Evolutionary conservation across 2,329 filamentous ascomycete genomes (phyloP), one percentile per base, ranked within the genome.

Genomic region (Sporothrix pseudoabietina): DNA sequence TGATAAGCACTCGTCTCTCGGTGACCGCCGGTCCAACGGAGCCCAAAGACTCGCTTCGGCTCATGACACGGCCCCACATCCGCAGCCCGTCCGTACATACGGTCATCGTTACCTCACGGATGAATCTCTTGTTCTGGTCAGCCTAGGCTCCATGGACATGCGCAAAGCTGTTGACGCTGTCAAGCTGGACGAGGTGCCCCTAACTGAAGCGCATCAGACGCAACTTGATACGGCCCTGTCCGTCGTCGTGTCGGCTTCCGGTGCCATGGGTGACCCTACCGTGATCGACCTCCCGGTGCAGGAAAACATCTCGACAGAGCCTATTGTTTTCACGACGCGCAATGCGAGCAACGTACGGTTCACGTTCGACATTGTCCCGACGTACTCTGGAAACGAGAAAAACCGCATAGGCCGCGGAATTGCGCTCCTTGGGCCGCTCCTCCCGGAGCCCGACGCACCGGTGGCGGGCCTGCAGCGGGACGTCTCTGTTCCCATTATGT

Each of bases 201-300:
- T 98, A 71, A 89, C 90, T 0, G 91, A 96, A 80, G 96, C 94
- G 0, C 95, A 98, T 80, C 91, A 91, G 4, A 98, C 96, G 0
- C 93, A 98, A 81, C 88, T 98, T 14, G 96, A 99, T 77, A 98
- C 96, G 1, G 94, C 95, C 2, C 84, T 99, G 7, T 98, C 96
- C 0, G 87, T 99, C 54, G 93, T 98, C 0, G 90, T 99, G 16
- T 94, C 94, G 9, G 94, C 96, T 0, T 90, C 87, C 74, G 94
- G 94, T 16, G 96, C 95, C 0, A 87, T 89, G 65, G 96, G 96
- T 10, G 95, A 98, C 78, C 90, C 94, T 0, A 94, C 92, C 1
- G 91, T 95, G 32, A 92, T 98, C 77, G 96, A 99, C 81, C 85
- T 99, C 10, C 96, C 96, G 0, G 92, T 98, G 0, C 94, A 98